phyloP scores from a whole-genome alignment of 495 filamentous ascomycete genomes.

The Lindgomyces ingoldianus region DNA sequence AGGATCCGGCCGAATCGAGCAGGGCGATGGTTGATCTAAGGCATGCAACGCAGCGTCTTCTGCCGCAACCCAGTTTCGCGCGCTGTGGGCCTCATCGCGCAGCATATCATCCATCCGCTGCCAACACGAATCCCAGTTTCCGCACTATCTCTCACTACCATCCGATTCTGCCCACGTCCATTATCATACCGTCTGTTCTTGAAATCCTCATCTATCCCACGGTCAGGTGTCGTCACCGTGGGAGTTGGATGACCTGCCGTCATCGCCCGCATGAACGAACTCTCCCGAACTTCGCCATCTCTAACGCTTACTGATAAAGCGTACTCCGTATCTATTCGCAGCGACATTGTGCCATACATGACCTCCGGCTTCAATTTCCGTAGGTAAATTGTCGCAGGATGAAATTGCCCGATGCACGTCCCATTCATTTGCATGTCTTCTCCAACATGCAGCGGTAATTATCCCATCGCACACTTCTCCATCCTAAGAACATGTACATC shows the following conservation, averaged over 20 bases:
- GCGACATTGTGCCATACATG: neutral
- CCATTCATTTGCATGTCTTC: neutral
- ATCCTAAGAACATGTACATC: too few species aligned
- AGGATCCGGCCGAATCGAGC: conserved; percentile 22
- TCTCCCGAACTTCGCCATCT: neutral
- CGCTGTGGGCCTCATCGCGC: neutral
- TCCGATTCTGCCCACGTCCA: neutral
- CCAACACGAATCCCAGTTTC: neutral
- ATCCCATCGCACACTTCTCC: neutral
- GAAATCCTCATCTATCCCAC: too few species aligned
- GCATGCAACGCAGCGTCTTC: neutral
- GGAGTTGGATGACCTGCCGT: neutral
- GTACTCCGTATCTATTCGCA: neutral
- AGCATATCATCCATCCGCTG: neutral
- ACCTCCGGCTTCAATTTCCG: neutral
- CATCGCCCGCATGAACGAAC: neutral
- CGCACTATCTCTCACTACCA: neutral
- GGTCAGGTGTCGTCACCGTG: too few species aligned
- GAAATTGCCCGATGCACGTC: neutral
- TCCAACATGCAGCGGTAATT: conserved; percentile 9
- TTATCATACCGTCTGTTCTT: neutral
- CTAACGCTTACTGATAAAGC: neutral
- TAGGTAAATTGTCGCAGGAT: neutral
- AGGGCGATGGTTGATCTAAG: conserved; percentile 21
- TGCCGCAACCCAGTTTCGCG: neutral